Evolutionary conservation across 495 filamentous ascomycete genomes (phyloP).

Genomic region (Hypomontagnella submonticulosa): DNA sequence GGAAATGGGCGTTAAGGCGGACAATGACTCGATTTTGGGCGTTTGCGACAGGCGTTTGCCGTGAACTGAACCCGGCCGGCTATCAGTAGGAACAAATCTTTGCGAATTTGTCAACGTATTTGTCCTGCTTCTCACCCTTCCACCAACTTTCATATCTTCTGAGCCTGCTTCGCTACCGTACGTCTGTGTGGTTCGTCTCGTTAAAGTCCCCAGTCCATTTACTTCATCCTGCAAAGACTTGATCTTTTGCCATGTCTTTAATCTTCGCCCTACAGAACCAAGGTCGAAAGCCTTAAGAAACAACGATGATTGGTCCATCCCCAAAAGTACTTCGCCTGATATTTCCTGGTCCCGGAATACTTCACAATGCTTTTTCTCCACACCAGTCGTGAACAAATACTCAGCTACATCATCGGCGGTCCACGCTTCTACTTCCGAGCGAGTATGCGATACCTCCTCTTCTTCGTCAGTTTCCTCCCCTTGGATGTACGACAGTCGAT

Average conservation of each 20-base stretch:
- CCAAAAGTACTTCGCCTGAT: constrained; percentile 88
- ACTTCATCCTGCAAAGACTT: constrained; percentile 89
- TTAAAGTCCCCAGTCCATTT: constrained; percentile 51
- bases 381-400: constrained; percentile 80
- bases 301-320: constrained; percentile 92
- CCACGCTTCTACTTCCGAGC: constrained; percentile 78
- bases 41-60: constrained; percentile 58
- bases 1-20: constrained; percentile 56
- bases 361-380: constrained; percentile 87
- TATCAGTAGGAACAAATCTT: constrained; percentile 60
- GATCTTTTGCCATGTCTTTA: constrained; percentile 96
- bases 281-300: constrained; percentile 96
- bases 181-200: constrained; percentile 59
- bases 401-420: constrained; percentile 80
- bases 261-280: constrained; percentile 84
- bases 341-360: constrained; percentile 98
- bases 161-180: constrained; percentile 66
- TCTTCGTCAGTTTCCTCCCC: constrained; percentile 88
- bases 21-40: constrained; percentile 52
- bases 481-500: constrained; percentile 87
- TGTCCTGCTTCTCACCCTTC: constrained; percentile 56
- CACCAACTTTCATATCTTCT: constrained; percentile 52
- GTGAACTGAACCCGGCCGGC: constrained; percentile 53
- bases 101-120: constrained; percentile 83
- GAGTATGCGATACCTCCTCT: constrained; percentile 63